Conservation (phyloP, 768 basidiomycete genomes). For the Mycena floridula region DNA sequence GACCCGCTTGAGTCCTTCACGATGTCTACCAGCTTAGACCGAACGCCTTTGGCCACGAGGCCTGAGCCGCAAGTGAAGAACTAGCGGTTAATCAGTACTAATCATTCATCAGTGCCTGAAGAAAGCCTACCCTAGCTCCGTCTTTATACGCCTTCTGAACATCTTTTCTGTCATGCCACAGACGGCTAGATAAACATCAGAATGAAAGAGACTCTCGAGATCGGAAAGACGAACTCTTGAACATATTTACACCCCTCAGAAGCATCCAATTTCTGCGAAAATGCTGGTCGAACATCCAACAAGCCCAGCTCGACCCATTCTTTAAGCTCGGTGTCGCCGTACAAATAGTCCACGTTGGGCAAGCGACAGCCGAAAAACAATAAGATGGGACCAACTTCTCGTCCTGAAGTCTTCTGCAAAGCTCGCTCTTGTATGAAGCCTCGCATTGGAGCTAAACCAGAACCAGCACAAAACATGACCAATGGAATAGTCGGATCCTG, state of each 20-base stretch:
- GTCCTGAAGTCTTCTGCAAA: conserved; percentile 35
- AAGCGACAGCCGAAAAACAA: conserved; percentile 44
- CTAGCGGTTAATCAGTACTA: conserved; percentile 17
- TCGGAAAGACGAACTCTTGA: conserved; percentile 28
- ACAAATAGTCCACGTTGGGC: conserved; percentile 36
- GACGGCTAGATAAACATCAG: conserved; percentile 23
- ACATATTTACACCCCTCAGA: conserved; percentile 31
- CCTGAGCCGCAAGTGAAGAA: conserved; percentile 40
- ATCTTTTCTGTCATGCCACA: conserved; percentile 35
- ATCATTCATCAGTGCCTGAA: neutral
- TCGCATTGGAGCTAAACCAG: conserved; percentile 44
- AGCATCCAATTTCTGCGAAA: conserved; percentile 21
- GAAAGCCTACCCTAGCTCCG: conserved; percentile 27
- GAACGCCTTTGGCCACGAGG: conserved; percentile 32
- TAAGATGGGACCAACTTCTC: conserved; percentile 32
- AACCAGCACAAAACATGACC: conserved; percentile 40
- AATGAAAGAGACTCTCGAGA: neutral
- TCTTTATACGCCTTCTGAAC: conserved; percentile 23
- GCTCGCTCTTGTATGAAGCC: conserved; percentile 48
- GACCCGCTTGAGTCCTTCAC: conserved; percentile 19
- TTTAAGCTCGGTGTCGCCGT: conserved; percentile 33
- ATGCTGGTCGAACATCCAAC: conserved; percentile 40
- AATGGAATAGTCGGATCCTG: conserved; percentile 31
- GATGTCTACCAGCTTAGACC: conserved; percentile 28
- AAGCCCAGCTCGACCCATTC: conserved; percentile 36